Evolutionary conservation across 768 basidiomycete species (phyloP).

Genomic region (Termitomyces sp.): DNA sequence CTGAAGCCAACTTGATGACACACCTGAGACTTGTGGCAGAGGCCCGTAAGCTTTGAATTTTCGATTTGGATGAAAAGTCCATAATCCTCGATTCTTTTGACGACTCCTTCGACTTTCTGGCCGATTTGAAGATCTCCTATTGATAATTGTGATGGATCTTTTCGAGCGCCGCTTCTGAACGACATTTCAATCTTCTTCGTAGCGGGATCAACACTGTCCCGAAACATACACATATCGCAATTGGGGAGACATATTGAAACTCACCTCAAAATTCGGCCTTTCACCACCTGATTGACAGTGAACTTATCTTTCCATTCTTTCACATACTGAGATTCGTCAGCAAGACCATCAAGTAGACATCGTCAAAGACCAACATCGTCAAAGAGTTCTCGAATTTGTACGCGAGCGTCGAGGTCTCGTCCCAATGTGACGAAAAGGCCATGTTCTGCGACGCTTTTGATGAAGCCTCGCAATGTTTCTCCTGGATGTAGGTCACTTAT

Average conservation of each 20-base stretch:
- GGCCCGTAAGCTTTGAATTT: conserved; percentile 77
- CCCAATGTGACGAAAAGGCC: conserved; percentile 89
- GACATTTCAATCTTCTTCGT: conserved; percentile 88
- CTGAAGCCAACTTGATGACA: conserved; percentile 10
- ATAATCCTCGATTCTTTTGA: conserved; percentile 82
- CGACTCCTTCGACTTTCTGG: conserved; percentile 71
- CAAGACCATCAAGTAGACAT: not conserved
- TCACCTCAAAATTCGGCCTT: conserved; percentile 80
- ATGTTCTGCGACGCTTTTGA: conserved; percentile 82
- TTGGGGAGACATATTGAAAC: conserved; percentile 7
- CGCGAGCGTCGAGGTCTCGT: conserved; percentile 78
- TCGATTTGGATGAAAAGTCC: conserved; percentile 91
- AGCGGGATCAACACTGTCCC: conserved; percentile 58
- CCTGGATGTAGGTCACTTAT: conserved; percentile 65
- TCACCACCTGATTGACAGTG: conserved; percentile 74
- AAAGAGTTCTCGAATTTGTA: conserved; percentile 91
- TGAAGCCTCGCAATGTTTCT: conserved; percentile 76
- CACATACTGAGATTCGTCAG: conserved; percentile 57
- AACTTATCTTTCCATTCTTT: conserved; percentile 94
- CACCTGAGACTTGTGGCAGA: conserved; percentile 94
- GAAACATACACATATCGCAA: not conserved
- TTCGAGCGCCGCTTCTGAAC: conserved; percentile 62
- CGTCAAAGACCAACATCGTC: conserved; percentile 54
- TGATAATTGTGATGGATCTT: conserved; percentile 32
- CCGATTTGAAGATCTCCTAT: conserved; percentile 64